These are phyloP conservation scores for Malus hybrid DNA, from an alignment of 331 rosid genomes.

Conservation along the genomic window DNA sequence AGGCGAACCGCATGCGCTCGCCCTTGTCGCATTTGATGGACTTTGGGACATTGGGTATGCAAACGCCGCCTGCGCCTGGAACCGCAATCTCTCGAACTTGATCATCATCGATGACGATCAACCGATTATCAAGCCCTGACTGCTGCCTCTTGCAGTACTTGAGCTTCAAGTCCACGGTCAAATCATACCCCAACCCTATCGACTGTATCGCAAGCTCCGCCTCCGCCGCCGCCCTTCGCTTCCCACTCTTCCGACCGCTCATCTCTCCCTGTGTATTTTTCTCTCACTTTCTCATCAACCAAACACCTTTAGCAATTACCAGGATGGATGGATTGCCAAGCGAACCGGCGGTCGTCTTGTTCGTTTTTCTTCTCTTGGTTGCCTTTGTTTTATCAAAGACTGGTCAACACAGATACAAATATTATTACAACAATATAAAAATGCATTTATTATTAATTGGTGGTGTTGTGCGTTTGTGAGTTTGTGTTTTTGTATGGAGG, in stretches of 20 bases:
- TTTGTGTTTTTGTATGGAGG: neutral
- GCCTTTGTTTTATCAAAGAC: neutral
- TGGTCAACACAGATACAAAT: neutral
- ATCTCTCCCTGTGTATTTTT: neutral
- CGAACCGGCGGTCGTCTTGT: neutral
- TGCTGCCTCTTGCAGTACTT: conserved; percentile 40
- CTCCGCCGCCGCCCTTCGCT: conserved; percentile 30
- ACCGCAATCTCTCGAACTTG: conserved; percentile 34
- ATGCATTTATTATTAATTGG: neutral
- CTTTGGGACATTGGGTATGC: conserved; percentile 62
- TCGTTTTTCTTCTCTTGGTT: neutral
- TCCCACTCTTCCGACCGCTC: neutral
- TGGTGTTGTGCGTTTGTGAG: neutral
- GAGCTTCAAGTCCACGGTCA: conserved; percentile 57
- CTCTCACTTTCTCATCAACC: neutral
- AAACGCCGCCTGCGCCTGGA: conserved; percentile 52
- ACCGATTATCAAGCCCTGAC: neutral
- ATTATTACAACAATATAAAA: too few species aligned
- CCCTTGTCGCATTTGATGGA: conserved; percentile 78
- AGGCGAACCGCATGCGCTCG: conserved; percentile 63
- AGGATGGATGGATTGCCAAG: neutral
- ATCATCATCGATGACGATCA: conserved; percentile 39
- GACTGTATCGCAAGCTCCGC: conserved; percentile 34
- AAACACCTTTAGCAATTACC: neutral
- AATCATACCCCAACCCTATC: conserved; percentile 69